Evolutionary conservation across 257 asterid genomes (phyloP), one percentile per base, ranked within the genome.

Genomic region (Solanum etuberosum): DNA sequence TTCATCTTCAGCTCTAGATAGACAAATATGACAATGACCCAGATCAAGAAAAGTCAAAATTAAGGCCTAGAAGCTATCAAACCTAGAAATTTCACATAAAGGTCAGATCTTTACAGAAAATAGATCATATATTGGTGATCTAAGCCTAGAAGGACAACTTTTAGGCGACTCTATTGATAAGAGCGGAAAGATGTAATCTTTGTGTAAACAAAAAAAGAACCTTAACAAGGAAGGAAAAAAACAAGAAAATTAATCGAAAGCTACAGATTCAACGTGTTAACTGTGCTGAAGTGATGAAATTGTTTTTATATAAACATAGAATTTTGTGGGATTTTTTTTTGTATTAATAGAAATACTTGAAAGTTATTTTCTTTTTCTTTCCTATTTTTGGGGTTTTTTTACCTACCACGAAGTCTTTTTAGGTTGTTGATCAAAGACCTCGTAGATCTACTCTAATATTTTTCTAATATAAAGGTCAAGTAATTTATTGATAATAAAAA

Each of bases 1-100:
- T 89, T 92, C 98, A 94, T 95, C 90, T 81, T 90, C 16, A 29
- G 18, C 42, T 23, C 42, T n/a, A 63, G n/a, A 57, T 59, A 21
- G 51, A 35, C 72, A 54, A 85, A 31, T 63, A 68, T 38, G 25
- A 87, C 32, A 86, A 87, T 12, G 40, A 63, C 81, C 76, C 68
- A 43, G 82, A 87, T 31, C 54, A 31, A 46, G 54, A 46, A 42
- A 78, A 85, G 63, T 25, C 57, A 67, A 67, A 51, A 29, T 48
- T 81, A 81, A 51, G 29, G 15, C 42, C 31, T 81, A 81, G 68
- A 3, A 84, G 61, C 63, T 84, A 67, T 61, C 83, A 83, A 83
- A 63, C 18, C 57, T 31, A 23, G 10, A 42, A 29, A 65, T 15
- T 65, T 23, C 29, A 84, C 87, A 38, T 29, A 65, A 84, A 63